Evolutionary conservation across 371 early-diverging fungal genomes (phyloP), one percentile per base, ranked within the genome.

Genomic region (Mortierella sp.): DNA sequence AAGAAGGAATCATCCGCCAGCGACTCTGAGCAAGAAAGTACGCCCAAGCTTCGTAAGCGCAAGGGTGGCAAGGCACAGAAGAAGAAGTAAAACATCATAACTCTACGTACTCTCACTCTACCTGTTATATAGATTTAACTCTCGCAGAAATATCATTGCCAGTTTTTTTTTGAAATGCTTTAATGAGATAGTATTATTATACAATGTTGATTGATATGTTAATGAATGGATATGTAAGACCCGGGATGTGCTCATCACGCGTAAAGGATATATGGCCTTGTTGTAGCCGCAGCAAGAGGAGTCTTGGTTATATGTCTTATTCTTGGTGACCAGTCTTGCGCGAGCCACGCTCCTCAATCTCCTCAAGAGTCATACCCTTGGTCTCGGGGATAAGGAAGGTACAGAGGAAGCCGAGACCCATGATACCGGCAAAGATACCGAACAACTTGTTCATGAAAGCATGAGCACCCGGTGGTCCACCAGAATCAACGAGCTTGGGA

Each of bases 381-480:
- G 87, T 86, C 66, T 75, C 75, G 22, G 75, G 75, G 45, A 75
- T 75, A 62, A 75, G 70, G 75, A 75, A 75, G 23, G 75, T 75
- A 55, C 53, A 53, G 17, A 75, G 51, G 65, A 75, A 65, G 57
- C 75, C 75, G 26, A 75, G 70, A 32, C 3, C 32, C 75, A 75
- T 75, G 66, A 75, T 29, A 64, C 76, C 86, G 43, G 94, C 85
- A 69, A 93, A 91, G 69, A 93, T 89, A 71, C 87, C 87, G 63
- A 93, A 84, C 22, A 89, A 83, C 67, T 89, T 84, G 42, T 89
- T 89, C 67, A 93, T 83, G 76, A 90, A 91, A 65, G 87, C 86
- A 69, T 93, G 89, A 66, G 84, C 73, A 72, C 88, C 87, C 31
- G 66, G 66, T 15, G 23, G 13, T 9, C 73, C 68, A 29, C 68